phyloP scores from a whole-genome alignment of 139 green algal species.

The Chlamydomonas sp. region DNA sequence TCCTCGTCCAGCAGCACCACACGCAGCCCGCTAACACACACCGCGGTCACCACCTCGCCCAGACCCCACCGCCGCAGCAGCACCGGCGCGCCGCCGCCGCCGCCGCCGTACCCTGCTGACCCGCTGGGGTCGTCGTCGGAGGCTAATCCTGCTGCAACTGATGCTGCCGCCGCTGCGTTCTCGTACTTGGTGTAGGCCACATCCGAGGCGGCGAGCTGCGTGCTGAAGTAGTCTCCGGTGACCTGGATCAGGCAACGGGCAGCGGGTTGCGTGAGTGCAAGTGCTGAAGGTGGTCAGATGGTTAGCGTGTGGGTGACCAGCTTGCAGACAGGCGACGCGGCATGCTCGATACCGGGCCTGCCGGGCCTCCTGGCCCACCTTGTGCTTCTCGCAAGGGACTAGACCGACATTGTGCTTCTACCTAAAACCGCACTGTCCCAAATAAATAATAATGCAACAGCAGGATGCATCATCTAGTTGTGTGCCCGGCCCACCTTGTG shows the following conservation, averaged over 20 bases:
- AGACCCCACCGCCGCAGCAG: constrained; percentile 51
- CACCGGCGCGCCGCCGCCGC: neutral
- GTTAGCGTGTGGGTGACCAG: too few relatives aligned
- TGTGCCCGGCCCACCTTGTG: constrained; percentile 45
- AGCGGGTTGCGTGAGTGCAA: too few relatives aligned
- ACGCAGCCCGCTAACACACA: constrained; percentile 13
- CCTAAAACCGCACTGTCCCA: too few relatives aligned
- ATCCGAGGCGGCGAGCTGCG: constrained; percentile 24
- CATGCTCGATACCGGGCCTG: too few relatives aligned
- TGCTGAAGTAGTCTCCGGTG: constrained; percentile 31
- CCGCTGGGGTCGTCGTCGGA: neutral
- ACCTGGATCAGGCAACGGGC: neutral
- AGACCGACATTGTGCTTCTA: too few relatives aligned
- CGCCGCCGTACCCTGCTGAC: neutral
- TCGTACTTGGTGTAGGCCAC: constrained; percentile 60
- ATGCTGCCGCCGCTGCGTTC: neutral
- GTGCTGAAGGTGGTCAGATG: too few relatives aligned
- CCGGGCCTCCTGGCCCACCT: too few relatives aligned
- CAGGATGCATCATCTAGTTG: neutral
- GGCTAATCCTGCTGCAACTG: too few relatives aligned
- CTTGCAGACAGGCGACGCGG: too few relatives aligned
- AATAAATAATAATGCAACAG: too few relatives aligned
- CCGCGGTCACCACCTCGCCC: constrained; percentile 56
- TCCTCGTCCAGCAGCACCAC: constrained; percentile 56
- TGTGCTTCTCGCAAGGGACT: too few relatives aligned